Percentiles rank a stretch among this genome's conserved stretches.
Evolutionary conservation across 768 basidiomycete genomes (phyloP).

Genomic region (Mycena olivaceomarginata): DNA sequence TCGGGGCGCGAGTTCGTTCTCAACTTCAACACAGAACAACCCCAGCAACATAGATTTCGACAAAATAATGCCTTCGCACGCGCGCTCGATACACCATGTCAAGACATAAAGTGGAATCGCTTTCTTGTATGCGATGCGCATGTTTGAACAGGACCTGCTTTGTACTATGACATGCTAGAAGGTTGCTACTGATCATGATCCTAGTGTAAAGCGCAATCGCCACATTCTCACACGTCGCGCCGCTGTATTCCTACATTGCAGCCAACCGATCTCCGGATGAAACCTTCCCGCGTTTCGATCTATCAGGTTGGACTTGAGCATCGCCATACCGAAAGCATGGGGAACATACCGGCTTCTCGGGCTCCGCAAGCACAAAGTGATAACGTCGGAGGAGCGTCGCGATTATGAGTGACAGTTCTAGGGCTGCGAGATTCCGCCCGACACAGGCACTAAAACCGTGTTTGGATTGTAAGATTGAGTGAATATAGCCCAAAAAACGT

Average conservation of each 20-base stretch:
- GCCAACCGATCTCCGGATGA: conserved; percentile 87
- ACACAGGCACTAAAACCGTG: conserved; percentile 71
- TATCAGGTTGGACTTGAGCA: conserved; percentile 48
- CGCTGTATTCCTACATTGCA: conserved; percentile 86
- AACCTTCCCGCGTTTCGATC: conserved; percentile 89
- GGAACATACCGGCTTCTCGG: conserved; percentile 58
- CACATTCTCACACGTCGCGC: conserved; percentile 58
- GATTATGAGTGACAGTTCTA: conserved; percentile 89
- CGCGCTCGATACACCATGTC: too few species aligned
- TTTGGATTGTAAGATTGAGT: too few species aligned
- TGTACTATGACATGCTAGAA: too few species aligned
- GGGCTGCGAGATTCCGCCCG: conserved; percentile 87
- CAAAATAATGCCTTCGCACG: too few species aligned
- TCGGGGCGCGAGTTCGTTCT: too few species aligned
- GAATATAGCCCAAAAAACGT: conserved; percentile 41
- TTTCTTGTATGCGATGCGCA: too few species aligned
- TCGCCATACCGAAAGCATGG: not conserved
- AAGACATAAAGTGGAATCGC: too few species aligned
- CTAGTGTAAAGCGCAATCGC: not conserved
- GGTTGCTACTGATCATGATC: too few species aligned
- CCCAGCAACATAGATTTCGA: too few species aligned
- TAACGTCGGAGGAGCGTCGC: conserved; percentile 88
- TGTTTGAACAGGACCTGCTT: too few species aligned
- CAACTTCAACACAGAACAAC: too few species aligned
- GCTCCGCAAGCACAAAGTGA: conserved; percentile 81